Evolutionary conservation across 2,329 filamentous ascomycete genomes (phyloP).

Genomic region (Ascochyta lentis): DNA sequence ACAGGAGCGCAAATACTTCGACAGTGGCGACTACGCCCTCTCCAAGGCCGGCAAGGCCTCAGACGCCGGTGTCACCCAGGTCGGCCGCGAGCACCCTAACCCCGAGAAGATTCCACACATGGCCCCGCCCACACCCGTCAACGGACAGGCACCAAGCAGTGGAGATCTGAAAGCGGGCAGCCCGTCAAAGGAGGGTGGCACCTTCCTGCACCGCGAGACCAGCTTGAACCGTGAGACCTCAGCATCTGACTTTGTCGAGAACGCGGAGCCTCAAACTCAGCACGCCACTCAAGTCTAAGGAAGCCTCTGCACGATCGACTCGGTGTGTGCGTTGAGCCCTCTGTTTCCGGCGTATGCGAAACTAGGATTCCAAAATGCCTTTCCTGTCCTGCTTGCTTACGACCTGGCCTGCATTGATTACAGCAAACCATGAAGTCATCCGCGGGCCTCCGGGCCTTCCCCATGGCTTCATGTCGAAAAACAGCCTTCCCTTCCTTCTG

Average conservation of each 20-base stretch:
- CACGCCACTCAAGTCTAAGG: constrained; percentile 12
- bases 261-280: constrained; percentile 30
- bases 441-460: constrained; percentile 3
- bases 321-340: background rate
- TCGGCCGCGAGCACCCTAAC: constrained; percentile 92
- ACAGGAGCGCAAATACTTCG: constrained; percentile 93
- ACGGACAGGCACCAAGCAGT: constrained; percentile 46
- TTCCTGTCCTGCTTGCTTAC: constrained; percentile 1
- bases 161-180: constrained; percentile 64
- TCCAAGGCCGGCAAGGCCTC: constrained; percentile 97
- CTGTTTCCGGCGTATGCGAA: background rate
- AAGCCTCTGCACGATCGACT: background rate
- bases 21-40: constrained; percentile 94
- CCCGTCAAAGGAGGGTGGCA: constrained; percentile 87
- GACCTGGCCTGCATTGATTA: constrained; percentile 8
- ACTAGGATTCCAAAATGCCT: background rate
- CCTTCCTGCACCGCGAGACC: constrained; percentile 80
- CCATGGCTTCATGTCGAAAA: background rate
- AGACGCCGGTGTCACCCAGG: constrained; percentile 88
- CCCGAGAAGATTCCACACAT: constrained; percentile 95
- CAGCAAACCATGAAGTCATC: constrained; percentile 4
- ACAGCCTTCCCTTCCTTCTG: background rate
- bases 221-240: constrained; percentile 79
- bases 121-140: constrained; percentile 64
- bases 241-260: constrained; percentile 63